These are phyloP conservation scores for Multifurca ochricompacta DNA, from an alignment of 768 basidiomycete species.

Conservation along the genomic window DNA sequence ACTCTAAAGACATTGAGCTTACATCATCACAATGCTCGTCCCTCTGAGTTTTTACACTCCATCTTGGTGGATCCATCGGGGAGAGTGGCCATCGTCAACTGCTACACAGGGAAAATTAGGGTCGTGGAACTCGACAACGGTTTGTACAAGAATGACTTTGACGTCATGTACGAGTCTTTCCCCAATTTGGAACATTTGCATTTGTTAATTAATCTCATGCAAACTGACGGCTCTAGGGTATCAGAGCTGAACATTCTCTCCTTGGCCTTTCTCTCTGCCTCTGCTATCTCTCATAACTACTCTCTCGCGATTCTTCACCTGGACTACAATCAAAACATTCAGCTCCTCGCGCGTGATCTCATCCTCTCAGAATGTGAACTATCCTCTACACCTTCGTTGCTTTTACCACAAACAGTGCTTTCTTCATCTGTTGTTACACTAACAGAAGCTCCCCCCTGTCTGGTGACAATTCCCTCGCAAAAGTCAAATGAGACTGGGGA, in stretches of 20 bases:
- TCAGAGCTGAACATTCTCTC: constrained; percentile 63
- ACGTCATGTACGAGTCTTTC: constrained; percentile 46
- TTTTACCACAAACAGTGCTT: constrained; percentile 47
- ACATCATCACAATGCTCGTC: constrained; percentile 47
- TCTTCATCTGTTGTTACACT: constrained; percentile 37
- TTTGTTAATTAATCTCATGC: too few relatives aligned
- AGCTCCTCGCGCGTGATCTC: constrained; percentile 54
- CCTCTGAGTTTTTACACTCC: constrained; percentile 65
- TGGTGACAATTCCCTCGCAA: constrained; percentile 32
- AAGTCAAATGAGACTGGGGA: constrained; percentile 25
- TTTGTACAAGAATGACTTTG: constrained; percentile 46
- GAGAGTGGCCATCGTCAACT: constrained; percentile 50
- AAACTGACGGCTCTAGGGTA: constrained; percentile 34
- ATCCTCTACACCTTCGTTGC: constrained; percentile 37
- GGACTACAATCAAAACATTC: constrained; percentile 55
- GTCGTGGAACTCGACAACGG: constrained; percentile 52
- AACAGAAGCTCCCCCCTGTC: constrained; percentile 22
- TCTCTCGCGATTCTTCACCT: constrained; percentile 60
- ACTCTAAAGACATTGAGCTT: constrained; percentile 43
- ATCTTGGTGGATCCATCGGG: constrained; percentile 61
- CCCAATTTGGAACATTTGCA: not conserved
- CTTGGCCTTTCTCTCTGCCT: constrained; percentile 50
- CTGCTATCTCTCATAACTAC: constrained; percentile 36
- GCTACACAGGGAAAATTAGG: constrained; percentile 65
- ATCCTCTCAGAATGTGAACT: constrained; percentile 43